Evolutionary conservation across 2,329 filamentous ascomycete genomes (phyloP), one percentile per base, ranked within the genome.

Genomic region (Paraphoma chrysanthemicola): DNA sequence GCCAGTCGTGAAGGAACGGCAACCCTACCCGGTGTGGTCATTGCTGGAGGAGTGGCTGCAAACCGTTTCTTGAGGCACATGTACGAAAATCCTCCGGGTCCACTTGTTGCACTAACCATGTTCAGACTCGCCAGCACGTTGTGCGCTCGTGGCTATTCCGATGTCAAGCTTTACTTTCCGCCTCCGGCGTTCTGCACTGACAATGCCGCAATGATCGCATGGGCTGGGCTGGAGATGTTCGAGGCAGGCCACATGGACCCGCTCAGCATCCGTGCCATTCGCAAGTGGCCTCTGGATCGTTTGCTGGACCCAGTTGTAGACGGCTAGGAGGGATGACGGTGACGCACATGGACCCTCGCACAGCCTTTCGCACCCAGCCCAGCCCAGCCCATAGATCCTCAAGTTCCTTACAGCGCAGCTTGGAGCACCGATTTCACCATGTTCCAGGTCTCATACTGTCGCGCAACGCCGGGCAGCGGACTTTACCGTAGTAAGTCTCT

Each of bases 161-260:
- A 86, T 61, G 74, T 96, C 29, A 67, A 82, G 10, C 75, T 97
- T 7, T 78, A 89, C 30, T 90, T 90, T 53, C 94, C 95, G n/a
- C 93, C 93, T 2, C 77, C 86, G 9, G 81, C 83, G 42, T 82
- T 94, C 51, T 98, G 95, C 72, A 97, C 92, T 0, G 95, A 99
- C 71, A 98, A 99, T 76, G 95, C 95, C 11, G 92, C 93, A 46
- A 99, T 99, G 95, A 93, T 98, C 73, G 94, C 90, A 1, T 98
- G 95, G 94, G 83, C 93, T 1, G 95, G 90, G 0, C 84, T 93
- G 63, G 93, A 98, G 78, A 97, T 99, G 93, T 97, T 86, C 70
- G 85, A 90, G 75, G 86, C 85, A 1, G 93, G 94, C 0, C 93
- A 73, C 44, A 57, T 33, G 7, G 62, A 72, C 48, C 29, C 60